These are phyloP conservation scores for Phytophthora podocarpi DNA, from an alignment of 352 stramenopile species.

Conservation along the genomic window DNA sequence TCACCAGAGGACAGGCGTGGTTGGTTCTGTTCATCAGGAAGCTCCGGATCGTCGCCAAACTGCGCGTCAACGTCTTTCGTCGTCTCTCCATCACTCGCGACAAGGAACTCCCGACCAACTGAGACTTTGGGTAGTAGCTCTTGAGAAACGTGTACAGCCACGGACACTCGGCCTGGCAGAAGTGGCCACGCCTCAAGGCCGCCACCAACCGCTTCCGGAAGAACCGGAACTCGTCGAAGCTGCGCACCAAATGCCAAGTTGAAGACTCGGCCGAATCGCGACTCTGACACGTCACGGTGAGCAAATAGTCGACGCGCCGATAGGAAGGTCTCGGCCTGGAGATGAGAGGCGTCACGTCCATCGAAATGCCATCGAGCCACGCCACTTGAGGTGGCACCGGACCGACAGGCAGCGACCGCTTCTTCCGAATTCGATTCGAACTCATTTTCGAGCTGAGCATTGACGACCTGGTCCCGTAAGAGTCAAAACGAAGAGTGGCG, in stretches of 20 bases:
- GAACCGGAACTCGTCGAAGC: constrained; percentile 52
- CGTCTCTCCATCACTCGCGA: constrained; percentile 40
- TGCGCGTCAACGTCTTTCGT: constrained; percentile 44
- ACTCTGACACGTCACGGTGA: constrained; percentile 28
- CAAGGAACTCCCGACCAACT: constrained; percentile 34
- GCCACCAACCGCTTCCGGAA: constrained; percentile 43
- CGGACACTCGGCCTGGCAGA: constrained; percentile 55
- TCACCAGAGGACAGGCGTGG: constrained; percentile 38
- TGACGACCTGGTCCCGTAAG: not conserved
- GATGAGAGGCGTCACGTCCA: constrained; percentile 29
- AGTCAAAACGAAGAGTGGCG: constrained; percentile 22
- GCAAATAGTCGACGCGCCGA: constrained; percentile 36
- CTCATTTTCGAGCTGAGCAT: constrained; percentile 13
- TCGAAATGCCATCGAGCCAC: constrained; percentile 36
- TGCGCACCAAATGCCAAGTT: constrained; percentile 43
- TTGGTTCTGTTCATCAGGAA: constrained; percentile 47
- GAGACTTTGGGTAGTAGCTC: constrained; percentile 50
- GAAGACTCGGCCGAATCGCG: constrained; percentile 8
- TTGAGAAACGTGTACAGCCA: constrained; percentile 58
- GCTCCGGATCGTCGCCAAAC: constrained; percentile 40
- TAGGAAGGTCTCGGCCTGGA: constrained; percentile 14
- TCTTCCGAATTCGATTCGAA: constrained; percentile 27
- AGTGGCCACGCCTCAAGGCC: constrained; percentile 42
- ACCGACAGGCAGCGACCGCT: constrained; percentile 15
- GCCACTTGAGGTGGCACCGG: constrained; percentile 29